Evolutionary conservation across 441 rosid genomes (phyloP), one percentile per base, ranked within the genome.

Genomic region (Adansonia gregorii): DNA sequence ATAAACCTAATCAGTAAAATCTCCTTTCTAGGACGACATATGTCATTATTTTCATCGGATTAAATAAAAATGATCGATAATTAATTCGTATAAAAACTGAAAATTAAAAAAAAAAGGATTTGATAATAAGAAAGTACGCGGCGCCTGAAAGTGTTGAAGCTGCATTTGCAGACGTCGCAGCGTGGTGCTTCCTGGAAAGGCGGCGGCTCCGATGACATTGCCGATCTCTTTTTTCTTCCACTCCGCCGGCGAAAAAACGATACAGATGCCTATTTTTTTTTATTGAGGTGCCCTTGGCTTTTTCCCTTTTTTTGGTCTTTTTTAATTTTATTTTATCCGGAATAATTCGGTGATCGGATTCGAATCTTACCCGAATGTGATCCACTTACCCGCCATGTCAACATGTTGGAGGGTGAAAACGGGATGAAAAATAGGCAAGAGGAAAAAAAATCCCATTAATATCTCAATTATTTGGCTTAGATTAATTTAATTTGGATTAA

Each of bases 151-250:
- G 93, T 80, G 86, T 85, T 88, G 87, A 91, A 92, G 83, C 92
- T 91, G 87, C 97, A 91, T 81, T 89, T 89, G 75, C 95, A 92
- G 82, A 91, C 91, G 77, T 92, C 92, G 80, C 97, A 89, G 74
- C 91, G 92, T 58, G 89, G 78, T 48, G 97, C 84, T 86, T 91
- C 93, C 72, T 89, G 89, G 83, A 89, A 89, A 70, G 88, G 77
- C 27, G 93, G 95, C 11, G 95, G 92, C 86, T 87, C 97, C 84
- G 68, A n/a, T 51, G 88, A 3, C 91, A 87, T 87, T 59, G 72
- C 68, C 48, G 59, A 58, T 58, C 45, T 45, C 19, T 43, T 19
- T 11, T 56, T 68, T 17, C 43, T 11, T 14, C 76, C 68, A 35
- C 46, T 58, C 68, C 51, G 35, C n/a, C 74, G 39, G 74, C 69